Base-by-base conservation (phyloP, 305 asterid genomes). In the Fraxinus sp. region DNA sequence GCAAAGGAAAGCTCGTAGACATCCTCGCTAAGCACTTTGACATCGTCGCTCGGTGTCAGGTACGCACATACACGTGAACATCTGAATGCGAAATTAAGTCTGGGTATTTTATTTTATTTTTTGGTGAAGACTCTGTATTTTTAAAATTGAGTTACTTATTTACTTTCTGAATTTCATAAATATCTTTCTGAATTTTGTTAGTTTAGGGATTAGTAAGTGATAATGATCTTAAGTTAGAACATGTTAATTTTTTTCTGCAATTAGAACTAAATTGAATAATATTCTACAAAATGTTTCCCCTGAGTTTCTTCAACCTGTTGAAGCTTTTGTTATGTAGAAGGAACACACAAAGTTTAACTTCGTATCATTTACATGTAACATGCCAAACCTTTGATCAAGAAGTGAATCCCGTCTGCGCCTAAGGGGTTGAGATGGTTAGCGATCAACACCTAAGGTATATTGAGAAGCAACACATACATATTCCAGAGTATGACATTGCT, bases 1-100 rank as follows among this genome's bases (percentile, higher is more conserved):
- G 98, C 16, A 96, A 96, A 86, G 98, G 99, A 32, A 96, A 96
- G 85, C 98, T 95, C 70, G 98, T 96, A 5, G 98, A 96, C 84
- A 88, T 96, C 39, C 88, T 96, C 82, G 98, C 99, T 10, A 87
- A 92, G 84, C 97, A 94, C 77, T 96, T 95, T 84, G 97, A 96
- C 80, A 85, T 96, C 79, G 99, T 96, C 71, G 98, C 99, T 83
- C 97, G 99, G 14, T 96, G 98, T 82, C 99, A 96, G 98, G 99
- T 96, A 66, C 49, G 9, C 57, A 18, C 46, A 10, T 52, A 14
- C 52, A 35, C 55, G n/a, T 36, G 24, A 55, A 10, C 13, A 32
- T 11, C 20, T 20, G 46, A 32, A 20, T 36, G 70, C 68, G 22
- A 8, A 18, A 18, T 57, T 57, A 62, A 62, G 30, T 7, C 14